phyloP scores from a whole-genome alignment of 2,329 filamentous ascomycete species.

The Eutypa lata region DNA sequence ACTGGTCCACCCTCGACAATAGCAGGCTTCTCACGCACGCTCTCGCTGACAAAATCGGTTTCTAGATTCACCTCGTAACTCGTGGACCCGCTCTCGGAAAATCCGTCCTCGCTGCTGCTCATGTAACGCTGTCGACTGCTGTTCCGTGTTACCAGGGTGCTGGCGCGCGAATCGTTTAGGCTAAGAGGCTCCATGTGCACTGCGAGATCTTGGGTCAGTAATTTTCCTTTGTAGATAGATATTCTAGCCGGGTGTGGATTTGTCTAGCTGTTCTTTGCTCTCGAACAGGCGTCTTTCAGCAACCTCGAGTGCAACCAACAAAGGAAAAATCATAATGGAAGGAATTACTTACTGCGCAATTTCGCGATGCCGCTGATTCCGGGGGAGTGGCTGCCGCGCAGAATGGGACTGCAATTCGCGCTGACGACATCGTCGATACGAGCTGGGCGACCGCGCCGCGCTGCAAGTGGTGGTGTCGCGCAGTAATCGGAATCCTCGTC shows the following conservation, averaged over 20 bases:
- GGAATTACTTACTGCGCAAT: too few species aligned
- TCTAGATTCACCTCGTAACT: conserved; percentile 85
- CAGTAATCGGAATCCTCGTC: conserved; percentile 56
- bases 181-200: conserved; percentile 76
- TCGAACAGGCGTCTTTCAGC: too few species aligned
- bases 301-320: too few species aligned
- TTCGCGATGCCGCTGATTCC: conserved; percentile 73
- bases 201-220: too few species aligned
- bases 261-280: too few species aligned
- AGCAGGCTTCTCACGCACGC: conserved; percentile 41
- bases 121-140: conserved; percentile 54
- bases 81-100: conserved; percentile 65
- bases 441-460: conserved; percentile 35
- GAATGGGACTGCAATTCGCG: conserved; percentile 59
- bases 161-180: conserved; percentile 54
- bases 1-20: conserved; percentile 52
- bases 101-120: conserved; percentile 62
- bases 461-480: conserved; percentile 35
- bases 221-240: too few species aligned
- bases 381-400: conserved; percentile 52
- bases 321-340: too few species aligned
- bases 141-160: conserved; percentile 52
- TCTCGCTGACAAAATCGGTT: conserved; percentile 77
- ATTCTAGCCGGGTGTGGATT: too few species aligned
- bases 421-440: conserved; percentile 57